Conservation (phyloP, 257 asterid species). For the Solanum tarapatanum region DNA sequence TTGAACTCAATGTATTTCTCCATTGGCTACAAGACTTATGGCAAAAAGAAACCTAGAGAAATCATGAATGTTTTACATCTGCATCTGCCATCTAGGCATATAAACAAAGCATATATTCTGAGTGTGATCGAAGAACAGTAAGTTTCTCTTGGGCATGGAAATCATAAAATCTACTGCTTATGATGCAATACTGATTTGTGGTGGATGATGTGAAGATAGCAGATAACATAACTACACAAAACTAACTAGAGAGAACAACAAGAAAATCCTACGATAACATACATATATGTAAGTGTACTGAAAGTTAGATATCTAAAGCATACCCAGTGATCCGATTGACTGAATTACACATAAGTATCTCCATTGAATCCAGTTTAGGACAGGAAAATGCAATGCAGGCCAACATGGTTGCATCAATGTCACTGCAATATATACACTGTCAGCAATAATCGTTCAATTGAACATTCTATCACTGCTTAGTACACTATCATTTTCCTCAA, state of each 20-base stretch:
- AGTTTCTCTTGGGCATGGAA: not conserved
- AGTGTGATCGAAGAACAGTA: not conserved
- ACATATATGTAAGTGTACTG: not conserved
- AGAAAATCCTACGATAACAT: not conserved
- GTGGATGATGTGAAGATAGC: not conserved
- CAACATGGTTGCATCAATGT: slow-evolving; percentile 70
- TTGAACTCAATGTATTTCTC: not conserved
- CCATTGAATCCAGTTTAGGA: slow-evolving; percentile 69
- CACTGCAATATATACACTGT: slow-evolving; percentile 46
- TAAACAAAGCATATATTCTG: not conserved
- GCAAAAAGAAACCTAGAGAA: not conserved
- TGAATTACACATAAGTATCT: slow-evolving; percentile 54
- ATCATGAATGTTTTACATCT: not conserved
- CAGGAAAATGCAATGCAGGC: slow-evolving; percentile 97
- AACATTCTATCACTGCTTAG: not conserved
- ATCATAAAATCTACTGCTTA: not conserved
- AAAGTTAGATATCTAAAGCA: not conserved
- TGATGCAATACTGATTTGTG: not conserved
- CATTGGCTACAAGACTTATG: not conserved
- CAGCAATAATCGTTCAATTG: not conserved
- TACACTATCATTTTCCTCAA: not conserved
- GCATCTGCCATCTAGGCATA: not conserved
- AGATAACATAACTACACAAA: not conserved
- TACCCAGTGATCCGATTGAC: slow-evolving; percentile 86
- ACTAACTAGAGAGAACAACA: not conserved